Base-by-base conservation (phyloP, 2,329 filamentous ascomycete species). In the Apiospora kogelbergensis region DNA sequence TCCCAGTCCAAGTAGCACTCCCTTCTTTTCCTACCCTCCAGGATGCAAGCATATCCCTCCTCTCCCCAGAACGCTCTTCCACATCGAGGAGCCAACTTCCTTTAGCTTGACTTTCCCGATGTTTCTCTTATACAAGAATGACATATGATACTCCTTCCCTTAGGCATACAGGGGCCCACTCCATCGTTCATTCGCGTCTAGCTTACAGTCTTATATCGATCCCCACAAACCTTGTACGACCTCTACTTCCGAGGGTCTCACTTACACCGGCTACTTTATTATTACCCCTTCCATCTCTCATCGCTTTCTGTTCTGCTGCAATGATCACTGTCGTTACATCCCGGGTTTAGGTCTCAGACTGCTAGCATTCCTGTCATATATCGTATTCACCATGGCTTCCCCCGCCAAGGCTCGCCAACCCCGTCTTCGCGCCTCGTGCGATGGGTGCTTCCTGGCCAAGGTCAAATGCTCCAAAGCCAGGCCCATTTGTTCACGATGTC, bases 361-460 rank as follows among this genome's bases (percentile, higher is more conserved):
- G 24, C 65, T n/a, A 37, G 17, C 26, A 37, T 60, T 37, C 7
- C 30, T 60, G 41, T 40, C 64, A 22, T 48, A 70, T 48, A 64
- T 48, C 53, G 53, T 24, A 33, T 42, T 44, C n/a, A 57, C 11
- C n/a, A 71, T 72, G 74, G 68, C 73, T 66, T 74, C 75, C 65
- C 69, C 75, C 30, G 71, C 72, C 40, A 82, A 81, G 69, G 72
- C 78, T 70, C 79, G 80, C 42, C 80, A 82, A 71, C 81, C 81
- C 64, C 81, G 82, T 63, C 77, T 85, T 40, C 78, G 84, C 69
- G 82, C 82, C 26, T 87, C 85, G 22, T 88, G 85, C 74, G 85
- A 88, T 70, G 84, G 83, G 9, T 88, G 85, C 76, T 86, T 87
- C 74, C 76, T 85, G 24, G 85, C 85, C 70, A 88, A 88, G 74